These are phyloP conservation scores for Lathyrus sativus DNA, from an alignment of 306 rosid species.

Conservation along the genomic window DNA sequence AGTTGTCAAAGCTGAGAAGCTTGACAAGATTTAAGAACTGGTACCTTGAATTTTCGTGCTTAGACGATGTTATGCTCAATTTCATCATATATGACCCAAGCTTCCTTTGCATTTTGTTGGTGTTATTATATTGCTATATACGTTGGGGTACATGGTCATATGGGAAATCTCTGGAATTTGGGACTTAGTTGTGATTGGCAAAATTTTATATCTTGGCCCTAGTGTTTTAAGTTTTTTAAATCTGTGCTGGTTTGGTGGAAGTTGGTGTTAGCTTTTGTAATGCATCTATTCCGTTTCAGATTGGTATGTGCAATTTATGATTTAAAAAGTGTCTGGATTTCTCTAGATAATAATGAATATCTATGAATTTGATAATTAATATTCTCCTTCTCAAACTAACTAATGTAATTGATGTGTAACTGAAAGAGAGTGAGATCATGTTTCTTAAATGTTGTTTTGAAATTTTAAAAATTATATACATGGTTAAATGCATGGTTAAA, in stretches of 20 bases:
- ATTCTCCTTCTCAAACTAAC: no score
- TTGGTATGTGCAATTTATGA: constrained; percentile 44
- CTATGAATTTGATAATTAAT: no score
- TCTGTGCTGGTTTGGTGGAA: constrained; percentile 57
- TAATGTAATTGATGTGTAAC: no score
- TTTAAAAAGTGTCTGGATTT: constrained; percentile 30
- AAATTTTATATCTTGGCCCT: constrained; percentile 58
- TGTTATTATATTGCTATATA: constrained; percentile 56
- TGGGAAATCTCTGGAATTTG: constrained; percentile 56
- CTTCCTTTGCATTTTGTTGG: constrained; percentile 56
- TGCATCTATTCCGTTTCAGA: constrained; percentile 44
- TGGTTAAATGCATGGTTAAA: no score
- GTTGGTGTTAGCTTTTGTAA: constrained; percentile 51
- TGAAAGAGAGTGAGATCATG: no score
- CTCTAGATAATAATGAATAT: no score
- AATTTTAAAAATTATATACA: no score
- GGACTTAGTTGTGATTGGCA: constrained; percentile 61
- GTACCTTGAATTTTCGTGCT: constrained; percentile 36
- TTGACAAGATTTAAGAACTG: constrained; percentile 72
- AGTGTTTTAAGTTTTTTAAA: constrained; percentile 55
- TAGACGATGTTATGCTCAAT: constrained; percentile 48
- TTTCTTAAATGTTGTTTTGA: no score
- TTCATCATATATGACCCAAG: constrained; percentile 54
- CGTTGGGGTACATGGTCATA: constrained; percentile 53
- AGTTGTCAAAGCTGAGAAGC: constrained; percentile 87